Evolutionary conservation across 495 filamentous ascomycete species (phyloP), one percentile per base, ranked within the genome.

Genomic region (Thermothielavioides terrestris): DNA sequence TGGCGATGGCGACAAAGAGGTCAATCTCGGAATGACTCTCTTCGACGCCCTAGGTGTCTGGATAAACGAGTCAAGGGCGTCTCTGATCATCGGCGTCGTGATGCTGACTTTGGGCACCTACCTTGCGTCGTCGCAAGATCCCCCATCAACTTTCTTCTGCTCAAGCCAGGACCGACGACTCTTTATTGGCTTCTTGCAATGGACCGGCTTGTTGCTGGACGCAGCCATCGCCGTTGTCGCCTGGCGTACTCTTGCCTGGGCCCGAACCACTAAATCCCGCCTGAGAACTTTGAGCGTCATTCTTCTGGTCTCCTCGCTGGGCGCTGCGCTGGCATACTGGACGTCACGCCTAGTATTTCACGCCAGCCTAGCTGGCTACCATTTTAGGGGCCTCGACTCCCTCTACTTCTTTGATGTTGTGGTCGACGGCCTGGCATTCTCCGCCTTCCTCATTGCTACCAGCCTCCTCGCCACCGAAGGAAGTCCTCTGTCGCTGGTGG

Each of bases 231-330:
- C 66, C 43, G 54, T 71, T 18, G 49, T 71, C 18, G 18, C 56
- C 5, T 75, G 72, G 71, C 67, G 71, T 12, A 60, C 73, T 10
- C 58, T 76, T n/a, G 68, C 70, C 32, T 74, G 70, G 71, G 54
- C 66, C 6, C 57, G 71, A 32, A 72, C 72, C 1, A 71, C 68
- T 18, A 71, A 65, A 41, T 56, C 52, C 30, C 66, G 69, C 5
- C 57, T 76, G 22, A 64, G 57, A 31, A 68, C 61, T 7, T 53
- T 75, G 12, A 60, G 66, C 21, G 55, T 48, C n/a, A 65, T 74
- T 11, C 42, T 72, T 23, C 17, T 68, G 15, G 49, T 54, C 31
- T 54, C 58, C 5, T 42, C 55, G 2, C n/a, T 61, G 12, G 59
- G 56, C 28, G 50, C 50, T 11, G 55, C 38, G 2, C 22, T 62